These are phyloP conservation scores for Ascochyta lentis DNA, from an alignment of 2,329 filamentous ascomycete genomes.

Conservation along the genomic window DNA sequence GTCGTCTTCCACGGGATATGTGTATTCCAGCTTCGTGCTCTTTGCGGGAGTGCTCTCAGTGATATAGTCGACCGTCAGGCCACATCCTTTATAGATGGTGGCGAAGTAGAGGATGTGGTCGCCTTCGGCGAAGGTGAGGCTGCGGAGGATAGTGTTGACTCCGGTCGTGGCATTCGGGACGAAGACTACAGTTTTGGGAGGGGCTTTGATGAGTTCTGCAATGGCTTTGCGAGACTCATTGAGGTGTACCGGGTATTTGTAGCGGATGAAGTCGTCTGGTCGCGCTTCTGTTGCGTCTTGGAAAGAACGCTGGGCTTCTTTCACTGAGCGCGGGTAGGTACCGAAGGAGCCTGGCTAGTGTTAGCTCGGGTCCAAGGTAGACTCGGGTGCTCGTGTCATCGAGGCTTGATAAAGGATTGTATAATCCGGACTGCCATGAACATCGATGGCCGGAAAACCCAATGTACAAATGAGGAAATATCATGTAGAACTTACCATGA, in stretches of 20 bases:
- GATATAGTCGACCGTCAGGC: conserved; percentile 74
- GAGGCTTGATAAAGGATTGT: neutral
- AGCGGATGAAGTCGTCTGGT: conserved; percentile 80
- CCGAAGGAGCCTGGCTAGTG: conserved; percentile 73
- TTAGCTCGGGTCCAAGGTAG: neutral
- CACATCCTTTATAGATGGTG: conserved; percentile 80
- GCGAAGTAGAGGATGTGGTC: conserved; percentile 82
- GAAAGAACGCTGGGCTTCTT: conserved; percentile 65
- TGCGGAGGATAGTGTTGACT: conserved; percentile 80
- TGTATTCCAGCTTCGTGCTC: conserved; percentile 63
- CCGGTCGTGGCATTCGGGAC: conserved; percentile 82
- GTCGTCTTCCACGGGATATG: conserved; percentile 74
- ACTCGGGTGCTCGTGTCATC: neutral
- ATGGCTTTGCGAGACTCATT: conserved; percentile 70
- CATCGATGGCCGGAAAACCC: no score
- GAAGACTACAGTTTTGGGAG: conserved; percentile 72
- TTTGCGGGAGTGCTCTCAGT: conserved; percentile 68
- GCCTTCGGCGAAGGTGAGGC: conserved; percentile 69
- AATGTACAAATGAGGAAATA: no score
- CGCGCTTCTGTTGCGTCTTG: conserved; percentile 70
- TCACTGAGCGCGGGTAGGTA: conserved; percentile 70
- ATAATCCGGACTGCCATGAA: neutral
- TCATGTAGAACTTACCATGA: conserved; percentile 64
- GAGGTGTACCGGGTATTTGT: conserved; percentile 67
- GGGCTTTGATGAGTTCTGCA: conserved; percentile 66